Conservation (phyloP, 371 early-diverging fungal genomes). For the Parasitella parasitica region DNA sequence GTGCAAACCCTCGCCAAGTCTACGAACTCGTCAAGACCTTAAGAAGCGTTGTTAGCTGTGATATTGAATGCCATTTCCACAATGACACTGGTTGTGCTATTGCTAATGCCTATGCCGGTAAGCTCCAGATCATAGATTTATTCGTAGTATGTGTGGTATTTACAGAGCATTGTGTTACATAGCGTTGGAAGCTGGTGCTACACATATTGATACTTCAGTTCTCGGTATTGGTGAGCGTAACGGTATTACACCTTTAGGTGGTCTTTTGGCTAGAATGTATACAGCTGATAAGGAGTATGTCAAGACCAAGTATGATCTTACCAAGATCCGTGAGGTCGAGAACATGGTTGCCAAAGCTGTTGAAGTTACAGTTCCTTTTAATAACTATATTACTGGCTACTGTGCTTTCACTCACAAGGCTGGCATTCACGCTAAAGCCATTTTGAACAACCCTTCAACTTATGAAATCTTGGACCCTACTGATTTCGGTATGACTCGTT, state of each 20-base stretch:
- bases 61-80: conserved; percentile 98
- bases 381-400: conserved; percentile 98
- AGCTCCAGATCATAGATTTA: background rate
- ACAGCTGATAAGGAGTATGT: conserved; percentile 87
- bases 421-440: conserved; percentile 98
- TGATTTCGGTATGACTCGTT: conserved; percentile 97
- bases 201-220: conserved; percentile 96
- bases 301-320: conserved; percentile 88
- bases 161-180: background rate
- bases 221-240: conserved; percentile 98
- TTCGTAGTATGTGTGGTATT: background rate
- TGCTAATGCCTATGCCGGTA: conserved; percentile 92
- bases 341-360: conserved; percentile 95
- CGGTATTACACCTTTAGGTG: conserved; percentile 95
- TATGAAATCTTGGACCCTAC: conserved; percentile 96
- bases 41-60: conserved; percentile 91
- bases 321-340: conserved; percentile 89
- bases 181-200: conserved; percentile 95
- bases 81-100: conserved; percentile 98
- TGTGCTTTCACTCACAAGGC: conserved; percentile 98
- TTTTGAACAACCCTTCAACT: conserved; percentile 94
- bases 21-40: conserved; percentile 94
- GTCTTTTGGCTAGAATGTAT: conserved; percentile 93
- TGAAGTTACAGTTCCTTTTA: conserved; percentile 94
- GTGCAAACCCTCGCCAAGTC: conserved; percentile 96